phyloP scores from a whole-genome alignment of 495 filamentous ascomycete genomes.

The Hypomontagnella submonticulosa region DNA sequence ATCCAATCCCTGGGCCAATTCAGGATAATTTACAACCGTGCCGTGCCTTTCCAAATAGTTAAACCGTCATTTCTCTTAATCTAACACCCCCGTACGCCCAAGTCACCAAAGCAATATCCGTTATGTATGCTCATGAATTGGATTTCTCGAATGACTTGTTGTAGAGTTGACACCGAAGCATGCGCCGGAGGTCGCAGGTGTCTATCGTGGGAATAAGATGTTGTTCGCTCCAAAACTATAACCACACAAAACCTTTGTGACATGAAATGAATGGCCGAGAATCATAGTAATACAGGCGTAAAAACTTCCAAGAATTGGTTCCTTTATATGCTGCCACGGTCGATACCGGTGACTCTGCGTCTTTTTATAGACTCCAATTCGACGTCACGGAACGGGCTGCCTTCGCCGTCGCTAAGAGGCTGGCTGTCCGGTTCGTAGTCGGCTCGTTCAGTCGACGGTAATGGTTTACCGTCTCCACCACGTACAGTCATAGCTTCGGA shows the following conservation, averaged over 20 bases:
- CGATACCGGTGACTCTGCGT: constrained; percentile 25
- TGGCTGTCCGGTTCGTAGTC: constrained; percentile 46
- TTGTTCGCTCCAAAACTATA: neutral
- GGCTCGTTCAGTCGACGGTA: constrained; percentile 38
- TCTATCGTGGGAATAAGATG: constrained; percentile 2
- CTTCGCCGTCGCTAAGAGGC: constrained; percentile 55
- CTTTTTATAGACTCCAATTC: constrained; percentile 24
- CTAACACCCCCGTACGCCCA: constrained; percentile 29
- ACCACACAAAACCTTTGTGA: constrained; percentile 1
- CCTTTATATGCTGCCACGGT: constrained; percentile 40
- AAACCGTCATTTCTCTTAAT: constrained; percentile 22
- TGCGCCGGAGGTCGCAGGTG: neutral
- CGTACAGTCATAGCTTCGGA: constrained; percentile 46
- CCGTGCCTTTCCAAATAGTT: constrained; percentile 15
- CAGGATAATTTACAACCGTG: constrained; percentile 35
- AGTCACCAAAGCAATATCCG: constrained; percentile 11
- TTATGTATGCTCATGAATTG: constrained; percentile 12
- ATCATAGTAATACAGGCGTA: constrained; percentile 28
- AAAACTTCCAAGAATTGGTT: constrained; percentile 1
- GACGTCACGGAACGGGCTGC: constrained; percentile 48
- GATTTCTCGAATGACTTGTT: neutral
- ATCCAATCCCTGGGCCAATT: constrained; percentile 28
- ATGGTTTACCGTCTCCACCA: constrained; percentile 36
- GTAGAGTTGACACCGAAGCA: constrained; percentile 4
- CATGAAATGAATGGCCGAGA: constrained; percentile 2